Evolutionary conservation across 2,329 filamentous ascomycete genomes (phyloP).

Genomic region (Colletotrichum kahawae): DNA sequence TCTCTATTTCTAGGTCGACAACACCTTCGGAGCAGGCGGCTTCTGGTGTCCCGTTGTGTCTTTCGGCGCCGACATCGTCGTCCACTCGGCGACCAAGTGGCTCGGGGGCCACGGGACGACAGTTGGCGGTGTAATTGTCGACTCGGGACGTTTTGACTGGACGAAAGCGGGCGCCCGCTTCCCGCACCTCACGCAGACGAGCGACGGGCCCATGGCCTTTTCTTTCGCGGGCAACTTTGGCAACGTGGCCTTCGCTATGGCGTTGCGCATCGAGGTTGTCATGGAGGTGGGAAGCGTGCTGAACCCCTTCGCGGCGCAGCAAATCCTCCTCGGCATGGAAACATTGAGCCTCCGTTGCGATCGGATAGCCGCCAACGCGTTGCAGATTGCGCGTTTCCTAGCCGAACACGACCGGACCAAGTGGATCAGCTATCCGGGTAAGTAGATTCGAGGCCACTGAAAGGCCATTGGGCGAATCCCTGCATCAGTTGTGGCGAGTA

Average conservation of each 20-base stretch:
- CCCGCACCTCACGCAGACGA: neutral
- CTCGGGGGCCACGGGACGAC: neutral
- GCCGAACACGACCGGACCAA: too few relatives aligned
- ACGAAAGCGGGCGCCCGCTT: neutral
- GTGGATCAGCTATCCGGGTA: too few relatives aligned
- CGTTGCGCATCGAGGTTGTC: neutral
- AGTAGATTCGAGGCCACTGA: too few relatives aligned
- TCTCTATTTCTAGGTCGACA: neutral
- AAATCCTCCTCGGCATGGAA: neutral
- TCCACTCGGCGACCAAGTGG: neutral
- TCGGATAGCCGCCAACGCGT: too few relatives aligned
- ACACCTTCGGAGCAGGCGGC: neutral
- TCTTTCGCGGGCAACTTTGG: neutral
- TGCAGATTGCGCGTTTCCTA: too few relatives aligned
- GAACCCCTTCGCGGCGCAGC: neutral
- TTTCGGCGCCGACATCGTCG: neutral
- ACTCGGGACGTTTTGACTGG: neutral
- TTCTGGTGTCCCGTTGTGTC: neutral
- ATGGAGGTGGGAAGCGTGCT: neutral
- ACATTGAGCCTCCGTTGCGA: neutral
- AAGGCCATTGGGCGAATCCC: too few relatives aligned
- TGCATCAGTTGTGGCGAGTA: too few relatives aligned
- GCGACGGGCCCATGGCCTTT: neutral
- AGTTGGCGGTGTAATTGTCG: neutral
- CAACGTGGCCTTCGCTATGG: neutral